Percentiles rank a stretch among this genome's conserved stretches.
These are phyloP conservation scores for Globisporangium paroecandrum DNA, from an alignment of 352 stramenopile genomes.

Conservation along the genomic window DNA sequence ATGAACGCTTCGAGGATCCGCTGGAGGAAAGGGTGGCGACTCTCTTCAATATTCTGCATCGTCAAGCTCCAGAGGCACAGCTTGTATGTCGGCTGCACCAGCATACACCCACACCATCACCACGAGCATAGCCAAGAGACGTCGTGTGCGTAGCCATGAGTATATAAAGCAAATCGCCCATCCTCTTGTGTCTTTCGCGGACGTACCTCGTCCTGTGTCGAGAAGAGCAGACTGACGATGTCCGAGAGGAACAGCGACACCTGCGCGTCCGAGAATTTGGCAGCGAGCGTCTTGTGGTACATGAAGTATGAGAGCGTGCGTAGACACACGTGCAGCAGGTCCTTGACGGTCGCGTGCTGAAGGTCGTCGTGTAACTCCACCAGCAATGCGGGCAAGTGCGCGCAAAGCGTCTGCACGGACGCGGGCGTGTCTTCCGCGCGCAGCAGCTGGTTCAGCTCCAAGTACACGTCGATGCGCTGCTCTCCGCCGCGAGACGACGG, in stretches of 20 bases:
- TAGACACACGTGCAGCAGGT: constrained; percentile 40
- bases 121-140: background rate
- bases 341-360: constrained; percentile 32
- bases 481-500: constrained; percentile 32
- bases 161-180: too few species aligned
- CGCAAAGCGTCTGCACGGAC: constrained; percentile 38
- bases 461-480: constrained; percentile 46
- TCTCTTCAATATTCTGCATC: constrained; percentile 51
- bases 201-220: constrained; percentile 46
- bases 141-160: background rate
- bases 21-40: constrained; percentile 43
- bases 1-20: constrained; percentile 60
- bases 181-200: background rate
- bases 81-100: constrained; percentile 53
- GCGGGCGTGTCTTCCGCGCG: constrained; percentile 48
- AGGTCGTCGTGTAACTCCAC: constrained; percentile 46
- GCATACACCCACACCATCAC: background rate
- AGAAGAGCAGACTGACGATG: constrained; percentile 45
- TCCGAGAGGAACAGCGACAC: constrained; percentile 44
- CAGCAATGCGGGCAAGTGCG: constrained; percentile 34
- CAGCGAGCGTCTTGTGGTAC: constrained; percentile 41
- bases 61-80: constrained; percentile 62
- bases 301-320: constrained; percentile 72
- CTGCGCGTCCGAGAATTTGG: constrained; percentile 34
- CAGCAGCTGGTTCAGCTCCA: constrained; percentile 56